A percentile compares a stretch with the other conserved stretches of the same genome.
Conservation (phyloP, 164 flowering plant genomes). For the Annona squamosa region DNA sequence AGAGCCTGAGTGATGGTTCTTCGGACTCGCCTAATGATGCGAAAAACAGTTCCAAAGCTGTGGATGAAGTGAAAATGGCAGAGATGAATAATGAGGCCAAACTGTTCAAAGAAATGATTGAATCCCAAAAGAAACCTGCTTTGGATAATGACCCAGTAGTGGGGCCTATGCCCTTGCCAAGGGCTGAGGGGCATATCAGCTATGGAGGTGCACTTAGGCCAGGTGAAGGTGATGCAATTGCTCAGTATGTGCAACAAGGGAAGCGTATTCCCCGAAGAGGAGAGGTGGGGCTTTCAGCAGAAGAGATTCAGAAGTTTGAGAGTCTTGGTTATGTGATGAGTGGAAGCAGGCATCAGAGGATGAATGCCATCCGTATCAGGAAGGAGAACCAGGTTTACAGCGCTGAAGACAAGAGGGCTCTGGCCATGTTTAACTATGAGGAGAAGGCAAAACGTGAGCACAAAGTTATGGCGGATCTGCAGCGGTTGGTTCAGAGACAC, state of each 20-base stretch:
- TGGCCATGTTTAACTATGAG: constrained; percentile 92
- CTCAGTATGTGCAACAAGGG: constrained; percentile 96
- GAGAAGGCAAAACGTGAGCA: constrained; percentile 89
- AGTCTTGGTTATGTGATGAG: constrained; percentile 96
- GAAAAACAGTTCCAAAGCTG: neutral
- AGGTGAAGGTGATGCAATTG: constrained; percentile 99
- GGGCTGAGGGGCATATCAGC: constrained; percentile 95
- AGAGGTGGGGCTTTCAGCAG: constrained; percentile 97
- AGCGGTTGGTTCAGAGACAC: constrained; percentile 86
- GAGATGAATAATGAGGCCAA: constrained; percentile 43
- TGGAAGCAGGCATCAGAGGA: constrained; percentile 98
- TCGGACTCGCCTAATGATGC: neutral
- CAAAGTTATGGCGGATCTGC: constrained; percentile 96
- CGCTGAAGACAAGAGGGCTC: constrained; percentile 91
- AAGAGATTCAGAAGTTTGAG: constrained; percentile 89
- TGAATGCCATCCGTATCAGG: constrained; percentile 98
- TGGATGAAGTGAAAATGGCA: constrained; percentile 21
- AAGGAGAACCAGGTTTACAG: constrained; percentile 98
- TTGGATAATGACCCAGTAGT: constrained; percentile 63
- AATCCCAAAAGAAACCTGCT: constrained; percentile 59
- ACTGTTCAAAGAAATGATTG: constrained; percentile 69
- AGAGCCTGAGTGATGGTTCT: constrained; percentile 6
- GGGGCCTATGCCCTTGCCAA: constrained; percentile 89
- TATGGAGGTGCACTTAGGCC: constrained; percentile 99
- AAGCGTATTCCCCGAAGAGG: constrained; percentile 98